Evolutionary conservation across 2,329 filamentous ascomycete genomes (phyloP).

Genomic region (Penicillium palitans): DNA sequence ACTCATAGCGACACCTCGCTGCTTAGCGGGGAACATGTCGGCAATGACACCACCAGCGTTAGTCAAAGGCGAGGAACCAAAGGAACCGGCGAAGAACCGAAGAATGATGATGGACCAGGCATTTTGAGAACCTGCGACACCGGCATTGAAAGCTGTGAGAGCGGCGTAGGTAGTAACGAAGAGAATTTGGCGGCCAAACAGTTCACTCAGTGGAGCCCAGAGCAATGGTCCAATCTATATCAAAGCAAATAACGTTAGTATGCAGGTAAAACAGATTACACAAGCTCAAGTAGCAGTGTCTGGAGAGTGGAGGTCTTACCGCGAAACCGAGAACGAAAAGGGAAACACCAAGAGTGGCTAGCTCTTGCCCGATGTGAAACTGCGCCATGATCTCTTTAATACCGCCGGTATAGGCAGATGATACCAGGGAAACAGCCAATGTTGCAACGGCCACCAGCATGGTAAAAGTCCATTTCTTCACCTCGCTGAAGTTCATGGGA

Average conservation of each 20-base stretch:
- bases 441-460: slow-evolving; percentile 65
- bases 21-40: slow-evolving; percentile 56
- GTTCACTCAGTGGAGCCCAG: slow-evolving; percentile 66
- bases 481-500: slow-evolving; percentile 59
- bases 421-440: slow-evolving; percentile 68
- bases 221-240: slow-evolving; percentile 58
- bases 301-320: slow-evolving; percentile 6
- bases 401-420: slow-evolving; percentile 53
- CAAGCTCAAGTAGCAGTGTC: neutral
- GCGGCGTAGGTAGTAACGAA: slow-evolving; percentile 53
- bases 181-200: slow-evolving; percentile 62
- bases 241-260: slow-evolving; percentile 18
- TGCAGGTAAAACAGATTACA: neutral
- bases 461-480: slow-evolving; percentile 67
- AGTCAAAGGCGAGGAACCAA: slow-evolving; percentile 57
- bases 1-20: slow-evolving; percentile 58
- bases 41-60: slow-evolving; percentile 51
- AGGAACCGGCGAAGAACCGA: slow-evolving; percentile 64
- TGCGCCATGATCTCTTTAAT: slow-evolving; percentile 50
- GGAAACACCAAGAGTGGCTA: slow-evolving; percentile 63
- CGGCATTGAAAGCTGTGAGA: slow-evolving; percentile 62
- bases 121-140: slow-evolving; percentile 55
- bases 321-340: slow-evolving; percentile 64
- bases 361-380: slow-evolving; percentile 55
- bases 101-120: slow-evolving; percentile 61